These are phyloP conservation scores for Lactifluus subvellereus DNA, from an alignment of 768 basidiomycete species.

Conservation along the genomic window DNA sequence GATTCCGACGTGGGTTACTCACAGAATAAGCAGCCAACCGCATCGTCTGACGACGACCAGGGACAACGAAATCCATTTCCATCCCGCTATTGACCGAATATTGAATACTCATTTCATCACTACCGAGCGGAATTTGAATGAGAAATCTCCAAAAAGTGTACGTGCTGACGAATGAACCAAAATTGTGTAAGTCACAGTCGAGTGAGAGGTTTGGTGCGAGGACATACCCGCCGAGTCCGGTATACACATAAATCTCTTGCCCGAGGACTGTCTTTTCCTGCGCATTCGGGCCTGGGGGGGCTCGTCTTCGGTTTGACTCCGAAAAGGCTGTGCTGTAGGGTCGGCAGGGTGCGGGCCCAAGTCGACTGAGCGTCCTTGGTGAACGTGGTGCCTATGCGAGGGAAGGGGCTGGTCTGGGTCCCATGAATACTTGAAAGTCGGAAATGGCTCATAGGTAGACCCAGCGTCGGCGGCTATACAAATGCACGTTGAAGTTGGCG, in stretches of 20 bases:
- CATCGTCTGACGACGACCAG: constrained; percentile 77
- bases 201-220: background rate
- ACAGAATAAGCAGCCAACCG: constrained; percentile 88
- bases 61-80: constrained; percentile 75
- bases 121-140: constrained; percentile 60
- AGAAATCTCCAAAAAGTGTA: constrained; percentile 95
- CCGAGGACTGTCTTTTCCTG: constrained; percentile 44
- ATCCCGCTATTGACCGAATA: constrained; percentile 84
- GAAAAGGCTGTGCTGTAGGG: constrained; percentile 45
- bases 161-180: constrained; percentile 42
- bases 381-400: constrained; percentile 7
- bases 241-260: constrained; percentile 71
- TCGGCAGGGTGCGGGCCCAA: constrained; percentile 72
- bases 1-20: constrained; percentile 25
- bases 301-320: background rate
- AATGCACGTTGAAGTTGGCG: background rate
- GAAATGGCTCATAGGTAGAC: constrained; percentile 71
- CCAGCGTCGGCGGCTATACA: constrained; percentile 66
- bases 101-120: constrained; percentile 60
- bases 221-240: constrained; percentile 45
- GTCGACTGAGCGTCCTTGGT: constrained; percentile 41
- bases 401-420: constrained; percentile 45
- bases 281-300: constrained; percentile 27
- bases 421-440: constrained; percentile 65
- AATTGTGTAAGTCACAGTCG: background rate